Evolutionary conservation across 345 rosid species (phyloP), one percentile per base, ranked within the genome.

Genomic region (Gossypium raimondii): DNA sequence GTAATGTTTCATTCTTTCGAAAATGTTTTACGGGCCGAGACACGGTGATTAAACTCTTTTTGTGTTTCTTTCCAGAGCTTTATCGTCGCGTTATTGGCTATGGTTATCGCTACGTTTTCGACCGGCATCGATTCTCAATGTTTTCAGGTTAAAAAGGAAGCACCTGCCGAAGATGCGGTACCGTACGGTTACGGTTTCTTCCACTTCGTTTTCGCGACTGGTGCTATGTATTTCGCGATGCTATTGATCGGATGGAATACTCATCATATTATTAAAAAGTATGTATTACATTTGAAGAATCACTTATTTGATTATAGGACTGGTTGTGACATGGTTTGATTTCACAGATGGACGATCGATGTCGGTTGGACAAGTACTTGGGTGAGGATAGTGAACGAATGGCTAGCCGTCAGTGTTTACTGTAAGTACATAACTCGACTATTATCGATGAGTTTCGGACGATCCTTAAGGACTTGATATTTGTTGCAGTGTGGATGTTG

Each of bases 311-410:
- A 38, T 51, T 12, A n/a, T 5, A 38, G 18, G 20, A 55, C 6
- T 11, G 44, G 12, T 24, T 38, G 56, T 24, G 38, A 22, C 43
- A 17, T 43, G 61, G n/a, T 63, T 73, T 60, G 34, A 58, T 56
- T 68, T 56, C 68, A 78, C 81, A 94, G 98, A 85, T 94, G 98
- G 98, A 94, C 98, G 34, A 92, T 92, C 73, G 97, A 94, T 20
- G 98, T 94, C 48, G 98, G 98, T 55, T 94, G 98, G 98, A 94
- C 98, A 13, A 94, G 98, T 80, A 84, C 98, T 52, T 94, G 98
- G 98, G 98, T 94, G 60, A 89, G 93, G 79, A 75, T 94, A 50
- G 89, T 92, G 70, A 92, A 91, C 65, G 97, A 94, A 82, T 92
- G 97, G 97, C 88, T 94, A 11, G 98, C 97, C 43, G 97, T 87